These are phyloP conservation scores for Ocimum tenuiflorum DNA, from an alignment of 257 asterid species.

Conservation along the genomic window DNA sequence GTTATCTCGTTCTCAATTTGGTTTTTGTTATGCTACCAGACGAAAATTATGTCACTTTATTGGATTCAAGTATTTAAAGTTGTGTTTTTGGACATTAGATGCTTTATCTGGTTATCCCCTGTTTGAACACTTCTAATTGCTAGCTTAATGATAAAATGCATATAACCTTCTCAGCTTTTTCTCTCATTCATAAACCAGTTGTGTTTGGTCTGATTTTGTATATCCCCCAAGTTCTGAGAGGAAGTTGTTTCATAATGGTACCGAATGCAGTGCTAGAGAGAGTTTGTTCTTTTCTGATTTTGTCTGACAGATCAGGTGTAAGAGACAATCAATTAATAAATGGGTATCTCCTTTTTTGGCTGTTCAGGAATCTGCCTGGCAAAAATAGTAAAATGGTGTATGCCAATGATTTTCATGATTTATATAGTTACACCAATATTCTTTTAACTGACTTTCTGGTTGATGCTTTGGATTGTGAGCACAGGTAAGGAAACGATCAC, in stretches of 20 bases:
- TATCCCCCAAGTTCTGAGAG: not conserved
- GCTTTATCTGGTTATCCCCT: no score
- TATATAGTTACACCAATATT: not conserved
- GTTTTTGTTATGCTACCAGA: no score
- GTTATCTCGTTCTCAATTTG: no score
- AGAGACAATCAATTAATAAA: not conserved
- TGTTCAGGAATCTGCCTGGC: constrained; percentile 1
- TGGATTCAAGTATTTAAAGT: no score
- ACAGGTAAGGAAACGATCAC: constrained; percentile 76
- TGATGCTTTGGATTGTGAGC: constrained; percentile 17
- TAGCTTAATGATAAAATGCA: not conserved
- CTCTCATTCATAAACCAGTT: not conserved
- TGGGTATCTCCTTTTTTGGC: not conserved
- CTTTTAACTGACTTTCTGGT: not conserved
- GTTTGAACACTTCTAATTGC: not conserved
- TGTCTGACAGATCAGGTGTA: not conserved
- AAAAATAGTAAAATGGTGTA: not conserved
- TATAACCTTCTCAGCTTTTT: not conserved
- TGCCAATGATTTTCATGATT: not conserved
- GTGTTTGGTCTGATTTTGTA: not conserved
- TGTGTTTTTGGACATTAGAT: no score
- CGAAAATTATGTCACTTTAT: no score
- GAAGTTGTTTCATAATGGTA: not conserved
- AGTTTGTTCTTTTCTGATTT: not conserved
- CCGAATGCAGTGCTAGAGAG: not conserved